Evolutionary conservation across 106 monocot genomes (phyloP), one percentile per base, ranked within the genome.

Genomic region (Dendrobium huoshanense): DNA sequence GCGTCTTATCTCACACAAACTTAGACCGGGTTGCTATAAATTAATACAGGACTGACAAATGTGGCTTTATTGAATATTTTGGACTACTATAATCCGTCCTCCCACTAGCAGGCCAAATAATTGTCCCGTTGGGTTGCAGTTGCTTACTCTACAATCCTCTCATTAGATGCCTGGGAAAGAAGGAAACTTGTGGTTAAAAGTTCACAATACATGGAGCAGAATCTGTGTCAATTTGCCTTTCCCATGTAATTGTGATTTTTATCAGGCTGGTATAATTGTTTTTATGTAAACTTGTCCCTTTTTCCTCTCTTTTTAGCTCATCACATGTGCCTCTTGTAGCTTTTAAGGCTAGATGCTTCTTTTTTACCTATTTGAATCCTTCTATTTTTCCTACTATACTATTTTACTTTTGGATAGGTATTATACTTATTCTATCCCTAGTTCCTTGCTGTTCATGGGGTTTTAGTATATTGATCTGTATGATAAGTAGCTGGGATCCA

Each of bases 361-460:
- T 67, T 25, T 2, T 67, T 7, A 58, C 64, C 64, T 22, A 22
- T 22, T 65, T 65, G 6, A 9, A 65, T n/a, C 24, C 64, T 51
- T 51, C 10, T 15, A 51, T 45, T 9, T 4, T 65, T 65, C 64
- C 22, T 25, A 65, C 25, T 25, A 65, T 15, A 24, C 7, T 24
- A 65, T 51, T 65, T n/a, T 25, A 65, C 64, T 24, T 24, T 65
- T 65, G 22, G 8, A 65, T 72, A 72, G 2, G 40, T 72, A 40
- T 27, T 68, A 6, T 68, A 7, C 5, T 58, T 58, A n/a, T 58
- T 68, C 67, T 13, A 68, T 9, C n/a, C 29, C 27, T 68, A 5
- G 72, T 72, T 72, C 72, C 22, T 72, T 72, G 4, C 40, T 74
- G 17, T 44, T 74, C 20, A 70, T 74, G 10, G 72, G 19, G 74